Evolutionary conservation across 2,329 filamentous ascomycete genomes (phyloP).

Genomic region (Curvularia spicifera): DNA sequence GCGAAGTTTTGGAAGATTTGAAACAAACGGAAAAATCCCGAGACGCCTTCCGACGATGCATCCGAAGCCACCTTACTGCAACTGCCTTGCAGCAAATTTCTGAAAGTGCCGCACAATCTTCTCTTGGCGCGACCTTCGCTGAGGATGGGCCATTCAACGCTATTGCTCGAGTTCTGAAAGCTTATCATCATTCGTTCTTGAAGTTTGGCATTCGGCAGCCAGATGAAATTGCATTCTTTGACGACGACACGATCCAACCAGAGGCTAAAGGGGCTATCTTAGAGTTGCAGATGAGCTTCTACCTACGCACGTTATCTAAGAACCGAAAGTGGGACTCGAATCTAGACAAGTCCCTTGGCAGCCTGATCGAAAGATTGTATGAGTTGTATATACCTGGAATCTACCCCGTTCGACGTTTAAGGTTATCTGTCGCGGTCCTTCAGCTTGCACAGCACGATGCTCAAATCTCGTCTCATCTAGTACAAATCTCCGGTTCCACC

Average conservation of each 20-base stretch:
- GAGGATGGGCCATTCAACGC: conserved; percentile 57
- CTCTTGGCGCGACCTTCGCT: conserved; percentile 63
- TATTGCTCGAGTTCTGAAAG: conserved; percentile 65
- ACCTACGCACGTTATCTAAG: conserved; percentile 37
- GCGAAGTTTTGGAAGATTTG: conserved; percentile 63
- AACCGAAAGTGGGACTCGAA: conserved; percentile 40
- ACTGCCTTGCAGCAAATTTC: conserved; percentile 64
- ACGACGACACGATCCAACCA: conserved; percentile 39
- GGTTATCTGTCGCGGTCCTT: conserved; percentile 35
- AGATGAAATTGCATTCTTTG: conserved; percentile 55
- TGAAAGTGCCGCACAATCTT: conserved; percentile 55
- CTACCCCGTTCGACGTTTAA: conserved; percentile 45
- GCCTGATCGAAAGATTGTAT: conserved; percentile 31
- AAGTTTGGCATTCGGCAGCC: conserved; percentile 55
- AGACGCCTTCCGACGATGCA: conserved; percentile 65
- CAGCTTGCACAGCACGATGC: conserved; percentile 63
- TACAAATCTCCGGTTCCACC: conserved; percentile 5
- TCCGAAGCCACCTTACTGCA: conserved; percentile 65
- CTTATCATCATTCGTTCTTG: conserved; percentile 62
- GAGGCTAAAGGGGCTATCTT: conserved; percentile 48
- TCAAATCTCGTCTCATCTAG: conserved; percentile 56
- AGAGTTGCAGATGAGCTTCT: conserved; percentile 52
- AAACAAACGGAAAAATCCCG: conserved; percentile 65
- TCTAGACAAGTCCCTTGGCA: conserved; percentile 34
- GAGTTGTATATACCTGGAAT: conserved; percentile 35